Base-by-base conservation (phyloP, 2,329 filamentous ascomycete genomes). In the Fusarium nelsonii region DNA sequence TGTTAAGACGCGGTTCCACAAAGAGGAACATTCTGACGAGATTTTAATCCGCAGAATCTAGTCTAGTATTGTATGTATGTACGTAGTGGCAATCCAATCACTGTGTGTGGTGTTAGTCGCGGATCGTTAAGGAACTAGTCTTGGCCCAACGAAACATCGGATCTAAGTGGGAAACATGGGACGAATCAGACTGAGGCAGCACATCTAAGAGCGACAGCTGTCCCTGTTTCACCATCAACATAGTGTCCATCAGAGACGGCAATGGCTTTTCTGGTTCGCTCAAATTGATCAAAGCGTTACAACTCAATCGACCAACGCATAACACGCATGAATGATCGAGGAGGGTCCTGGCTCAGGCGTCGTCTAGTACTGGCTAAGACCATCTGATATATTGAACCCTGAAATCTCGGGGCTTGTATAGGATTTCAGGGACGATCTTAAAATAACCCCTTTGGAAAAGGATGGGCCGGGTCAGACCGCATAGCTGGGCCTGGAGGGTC, bases 351-450 rank as follows among this genome's bases (percentile, higher is more conserved):
- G 65, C 45, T 50, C 34, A 43, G 36, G 55, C 60, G 62, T 56
- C 52, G 65, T 70, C 63, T 64, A 59, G 60, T 64, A 72, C 58
- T 44, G 60, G 71, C 58, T 72, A 62, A 58, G 56, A 57, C 61
- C 69, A 57, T 51, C 58, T 58, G 34, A 58, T 44, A 39, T 44
- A 34, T 23, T 34, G 58, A 44, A 33, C 54, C 28, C 33, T 62
- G 46, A 43, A 33, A 51, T 57, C 45, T 40, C 15, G 36, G 49
- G 46, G 46, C 46, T 30, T 44, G 34, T 28, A 30, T 18, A 26
- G 23, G 26, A 43, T 41, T 45, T 34, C 23, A 62, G 37, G 54
- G 54, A 49, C 36, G 15, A 32, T 40, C 56, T 63, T 52, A 62
- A 58, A 66, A 67, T 51, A 51, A 33, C 37, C 32, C 11, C 33